Evolutionary conservation across 495 filamentous ascomycete genomes (phyloP).

Genomic region (Aspergillus asperescens): DNA sequence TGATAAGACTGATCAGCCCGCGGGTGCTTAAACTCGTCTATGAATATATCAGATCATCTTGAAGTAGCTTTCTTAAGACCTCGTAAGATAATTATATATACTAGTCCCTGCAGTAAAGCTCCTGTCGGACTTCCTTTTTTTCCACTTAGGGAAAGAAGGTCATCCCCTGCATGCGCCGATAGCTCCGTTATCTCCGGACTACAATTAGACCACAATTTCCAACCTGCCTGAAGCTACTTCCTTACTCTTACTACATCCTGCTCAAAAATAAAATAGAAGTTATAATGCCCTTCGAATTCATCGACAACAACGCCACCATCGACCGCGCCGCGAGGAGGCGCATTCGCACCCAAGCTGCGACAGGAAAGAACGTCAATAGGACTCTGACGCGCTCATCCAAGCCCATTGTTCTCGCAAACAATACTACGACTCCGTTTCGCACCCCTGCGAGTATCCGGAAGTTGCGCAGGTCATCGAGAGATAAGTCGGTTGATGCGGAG

Average conservation of each 20-base stretch:
- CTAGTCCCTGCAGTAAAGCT: no score
- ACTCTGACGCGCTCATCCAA: neutral
- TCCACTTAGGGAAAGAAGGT: no score
- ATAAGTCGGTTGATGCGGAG: neutral
- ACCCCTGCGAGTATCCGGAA: neutral
- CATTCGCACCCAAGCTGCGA: neutral
- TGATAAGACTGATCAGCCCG: neutral
- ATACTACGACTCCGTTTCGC: neutral
- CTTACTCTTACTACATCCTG: neutral
- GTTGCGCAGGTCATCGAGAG: neutral
- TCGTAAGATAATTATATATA: no score
- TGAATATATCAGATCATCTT: neutral
- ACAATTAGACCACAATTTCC: neutral
- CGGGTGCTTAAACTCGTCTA: neutral
- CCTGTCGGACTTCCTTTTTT: no score
- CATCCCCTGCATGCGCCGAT: neutral
- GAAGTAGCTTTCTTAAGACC: no score
- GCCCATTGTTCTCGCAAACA: neutral
- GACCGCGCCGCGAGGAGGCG: neutral
- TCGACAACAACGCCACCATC: neutral
- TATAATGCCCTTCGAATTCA: neutral
- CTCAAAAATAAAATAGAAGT: neutral
- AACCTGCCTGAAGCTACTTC: neutral
- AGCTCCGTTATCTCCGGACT: constrained; percentile 2
- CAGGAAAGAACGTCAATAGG: constrained; percentile 2